A percentile compares a stretch with the other conserved stretches of the same genome.
Evolutionary conservation across 345 rosid genomes (phyloP).

Genomic region (Orychophragmus violaceus): DNA sequence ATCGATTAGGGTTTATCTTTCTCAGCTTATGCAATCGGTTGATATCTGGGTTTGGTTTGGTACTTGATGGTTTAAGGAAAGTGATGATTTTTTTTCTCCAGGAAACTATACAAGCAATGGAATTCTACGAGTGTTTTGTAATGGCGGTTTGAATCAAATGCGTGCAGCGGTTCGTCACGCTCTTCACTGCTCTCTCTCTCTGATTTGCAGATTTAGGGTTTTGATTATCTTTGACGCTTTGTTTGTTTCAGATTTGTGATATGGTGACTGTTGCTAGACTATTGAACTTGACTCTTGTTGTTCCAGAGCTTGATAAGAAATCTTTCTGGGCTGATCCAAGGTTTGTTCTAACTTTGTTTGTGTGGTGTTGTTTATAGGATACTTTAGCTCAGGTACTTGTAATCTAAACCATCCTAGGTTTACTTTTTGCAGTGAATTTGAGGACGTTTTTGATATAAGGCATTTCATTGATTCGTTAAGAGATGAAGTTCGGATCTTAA

Average conservation of each 20-base stretch:
- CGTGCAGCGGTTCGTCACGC: constrained; percentile 66
- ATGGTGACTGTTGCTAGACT: constrained; percentile 80
- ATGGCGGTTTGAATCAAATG: constrained; percentile 96
- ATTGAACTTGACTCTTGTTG: constrained; percentile 84
- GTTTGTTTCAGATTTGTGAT: constrained; percentile 64
- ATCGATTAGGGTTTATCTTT: neutral
- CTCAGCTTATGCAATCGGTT: too few relatives aligned
- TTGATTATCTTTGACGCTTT: neutral
- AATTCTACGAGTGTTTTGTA: constrained; percentile 67
- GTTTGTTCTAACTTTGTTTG: constrained; percentile 27
- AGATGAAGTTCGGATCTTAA: constrained; percentile 75
- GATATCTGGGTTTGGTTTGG: neutral
- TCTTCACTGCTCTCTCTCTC: neutral
- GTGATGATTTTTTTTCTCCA: constrained; percentile 20
- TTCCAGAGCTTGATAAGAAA: constrained; percentile 92
- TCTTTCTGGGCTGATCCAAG: constrained; percentile 98
- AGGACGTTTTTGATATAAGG: constrained; percentile 72
- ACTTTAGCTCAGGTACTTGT: neutral
- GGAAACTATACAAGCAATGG: constrained; percentile 83
- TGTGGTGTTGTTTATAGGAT: neutral
- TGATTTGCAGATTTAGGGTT: neutral
- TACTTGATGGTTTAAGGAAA: neutral
- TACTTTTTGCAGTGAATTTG: constrained; percentile 63
- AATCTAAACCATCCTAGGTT: neutral
- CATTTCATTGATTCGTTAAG: constrained; percentile 86